A percentile compares a stretch with the other conserved stretches of the same genome.
phyloP scores from a whole-genome alignment of 306 rosid genomes.

The Pyrus bretschneideri region DNA sequence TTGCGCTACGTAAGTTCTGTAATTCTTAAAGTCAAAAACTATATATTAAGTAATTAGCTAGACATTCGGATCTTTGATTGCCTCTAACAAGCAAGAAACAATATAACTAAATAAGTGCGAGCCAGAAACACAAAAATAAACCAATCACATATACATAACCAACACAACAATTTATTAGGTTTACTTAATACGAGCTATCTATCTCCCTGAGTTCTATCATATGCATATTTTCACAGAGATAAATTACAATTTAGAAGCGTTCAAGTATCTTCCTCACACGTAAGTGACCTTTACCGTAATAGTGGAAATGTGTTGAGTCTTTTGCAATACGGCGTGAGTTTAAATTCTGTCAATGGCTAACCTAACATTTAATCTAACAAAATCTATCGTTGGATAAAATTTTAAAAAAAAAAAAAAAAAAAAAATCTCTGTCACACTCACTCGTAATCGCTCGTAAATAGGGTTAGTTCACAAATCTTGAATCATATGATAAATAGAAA shows the following conservation, averaged over 20 bases:
- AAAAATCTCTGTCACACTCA: neutral
- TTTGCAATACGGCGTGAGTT: accelerated
- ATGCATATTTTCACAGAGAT: no score
- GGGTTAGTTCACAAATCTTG: neutral
- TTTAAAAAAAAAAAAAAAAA: no score
- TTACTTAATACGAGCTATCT: neutral
- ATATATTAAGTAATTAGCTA: no score
- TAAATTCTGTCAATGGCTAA: accelerated
- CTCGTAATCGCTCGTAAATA: no score
- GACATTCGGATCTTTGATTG: no score
- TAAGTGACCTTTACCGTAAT: accelerated
- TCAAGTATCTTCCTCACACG: no score
- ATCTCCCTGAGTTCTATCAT: neutral
- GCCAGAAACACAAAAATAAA: neutral
- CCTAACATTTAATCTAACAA: no score
- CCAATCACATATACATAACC: neutral
- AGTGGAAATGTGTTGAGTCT: accelerated
- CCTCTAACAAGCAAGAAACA: neutral
- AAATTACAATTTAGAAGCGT: no score
- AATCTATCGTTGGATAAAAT: accelerated
- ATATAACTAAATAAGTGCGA: no score
- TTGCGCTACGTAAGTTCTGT: no score
- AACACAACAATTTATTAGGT: neutral
- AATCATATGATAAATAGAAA: no score
- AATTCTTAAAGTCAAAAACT: no score